These are phyloP conservation scores for Trametes punicea DNA, from an alignment of 768 basidiomycete species.

Conservation along the genomic window DNA sequence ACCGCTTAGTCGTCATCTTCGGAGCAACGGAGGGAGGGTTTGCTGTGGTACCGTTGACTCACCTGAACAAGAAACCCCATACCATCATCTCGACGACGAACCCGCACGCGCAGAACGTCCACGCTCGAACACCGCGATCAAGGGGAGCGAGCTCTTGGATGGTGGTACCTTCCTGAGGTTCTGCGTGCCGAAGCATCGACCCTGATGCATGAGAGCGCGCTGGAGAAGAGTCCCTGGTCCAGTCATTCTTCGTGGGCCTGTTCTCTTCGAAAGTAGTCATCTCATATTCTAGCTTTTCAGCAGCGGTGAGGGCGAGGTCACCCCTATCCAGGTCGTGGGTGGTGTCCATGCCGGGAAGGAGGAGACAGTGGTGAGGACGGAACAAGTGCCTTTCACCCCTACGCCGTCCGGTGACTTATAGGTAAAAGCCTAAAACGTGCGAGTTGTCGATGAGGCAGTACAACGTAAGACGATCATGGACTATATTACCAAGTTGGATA, in stretches of 20 bases:
- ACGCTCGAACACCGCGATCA: constrained; percentile 22
- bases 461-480: not conserved
- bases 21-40: not conserved
- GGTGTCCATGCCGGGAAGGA: not conserved
- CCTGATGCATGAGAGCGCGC: constrained; percentile 2
- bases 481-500: too few relatives aligned
- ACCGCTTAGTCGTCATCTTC: not conserved
- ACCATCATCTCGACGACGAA: constrained; percentile 24
- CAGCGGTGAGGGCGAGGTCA: not conserved
- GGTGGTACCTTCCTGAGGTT: constrained; percentile 12
- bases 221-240: not conserved
- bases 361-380: not conserved
- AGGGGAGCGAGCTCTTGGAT: constrained; percentile 22
- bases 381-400: not conserved
- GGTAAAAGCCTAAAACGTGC: not conserved
- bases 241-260: not conserved
- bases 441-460: not conserved
- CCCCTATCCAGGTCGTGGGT: not conserved
- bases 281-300: not conserved
- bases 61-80: constrained; percentile 26
- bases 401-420: not conserved
- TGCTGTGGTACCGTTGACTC: too few relatives aligned
- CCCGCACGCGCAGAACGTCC: constrained; percentile 23
- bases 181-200: constrained; percentile 3
- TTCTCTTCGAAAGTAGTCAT: not conserved